Percentiles rank a stretch among this genome's conserved stretches.
Evolutionary conservation across 768 basidiomycete genomes (phyloP).

Genomic region (Boletus tylopilopsis): DNA sequence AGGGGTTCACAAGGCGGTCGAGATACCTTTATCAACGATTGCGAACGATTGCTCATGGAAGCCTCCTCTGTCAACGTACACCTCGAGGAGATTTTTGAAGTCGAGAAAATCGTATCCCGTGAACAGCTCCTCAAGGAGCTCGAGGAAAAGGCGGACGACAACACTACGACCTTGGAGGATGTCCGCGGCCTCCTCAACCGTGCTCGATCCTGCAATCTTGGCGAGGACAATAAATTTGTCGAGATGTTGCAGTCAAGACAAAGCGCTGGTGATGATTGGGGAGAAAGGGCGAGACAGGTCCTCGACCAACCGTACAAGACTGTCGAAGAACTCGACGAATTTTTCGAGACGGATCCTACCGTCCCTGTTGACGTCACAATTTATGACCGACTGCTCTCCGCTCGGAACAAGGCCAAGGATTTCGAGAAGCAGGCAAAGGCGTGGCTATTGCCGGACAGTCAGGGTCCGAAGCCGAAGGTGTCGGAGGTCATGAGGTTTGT

Average conservation of each 20-base stretch:
- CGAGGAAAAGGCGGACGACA: constrained; percentile 68
- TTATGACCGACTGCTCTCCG: constrained; percentile 59
- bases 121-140: constrained; percentile 75
- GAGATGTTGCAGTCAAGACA: constrained; percentile 60
- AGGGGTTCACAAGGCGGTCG: constrained; percentile 43
- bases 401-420: constrained; percentile 69
- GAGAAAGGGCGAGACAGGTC: constrained; percentile 59
- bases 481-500: constrained; percentile 69
- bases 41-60: constrained; percentile 65
- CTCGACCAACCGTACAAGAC: constrained; percentile 70
- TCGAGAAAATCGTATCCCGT: constrained; percentile 79
- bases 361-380: constrained; percentile 70
- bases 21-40: constrained; percentile 59
- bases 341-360: constrained; percentile 58
- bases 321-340: constrained; percentile 71
- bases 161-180: constrained; percentile 65
- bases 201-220: constrained; percentile 64
- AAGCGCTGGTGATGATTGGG: constrained; percentile 73
- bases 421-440: constrained; percentile 74
- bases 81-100: constrained; percentile 70
- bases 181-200: constrained; percentile 69
- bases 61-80: constrained; percentile 79
- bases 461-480: constrained; percentile 55
- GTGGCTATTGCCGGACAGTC: constrained; percentile 61
- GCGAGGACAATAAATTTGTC: constrained; percentile 62